Evolutionary conservation across 2,329 filamentous ascomycete species (phyloP), one percentile per base, ranked within the genome.

Genomic region (Colletotrichum cuscutae): DNA sequence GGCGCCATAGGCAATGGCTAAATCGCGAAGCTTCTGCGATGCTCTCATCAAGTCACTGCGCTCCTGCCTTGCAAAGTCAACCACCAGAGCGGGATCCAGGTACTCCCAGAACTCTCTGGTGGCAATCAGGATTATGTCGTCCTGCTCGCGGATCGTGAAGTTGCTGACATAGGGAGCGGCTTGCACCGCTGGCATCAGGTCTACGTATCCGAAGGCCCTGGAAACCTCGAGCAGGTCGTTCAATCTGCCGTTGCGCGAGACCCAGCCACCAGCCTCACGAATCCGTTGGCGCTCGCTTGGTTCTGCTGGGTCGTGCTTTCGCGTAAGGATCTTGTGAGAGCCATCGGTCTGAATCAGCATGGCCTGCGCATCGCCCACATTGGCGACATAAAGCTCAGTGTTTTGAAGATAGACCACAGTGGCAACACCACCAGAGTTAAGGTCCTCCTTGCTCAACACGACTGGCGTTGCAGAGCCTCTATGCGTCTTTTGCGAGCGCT

Each of bases 71-170:
- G 95, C 95, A 66, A 98, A 92, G 80, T 99, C 97, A 28, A 98
- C 95, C 9, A 97, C 93, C 66, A 98, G 90, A 67, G 97, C 95
- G 2, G 95, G 94, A 1, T 93, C 93, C 12, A 99, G 88, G 81
- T 95, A 98, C 76, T 98, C 95, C 97, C 97, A 99, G 11, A 99
- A 89, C 80, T 99, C 96, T 75, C 91, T 92, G 7, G 95, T 98
- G 3, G 95, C 97, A 72, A 99, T 88, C 64, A 99, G 85, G 65
- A 99, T 93, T 84, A 97, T 96, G 82, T 99, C 97, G 80, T 99
- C 96, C 71, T 95, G 92, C 75, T 98, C 95, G 60, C 91, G 92
- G 67, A 98, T 89, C 1, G 91, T 93, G 74, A 95, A 87, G 75
- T 95, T 92, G 76, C 90, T 89, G 62, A 98, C 92, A 78, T 97